Evolutionary conservation across 768 basidiomycete species (phyloP).

Genomic region (Panaeolus papilionaceus): DNA sequence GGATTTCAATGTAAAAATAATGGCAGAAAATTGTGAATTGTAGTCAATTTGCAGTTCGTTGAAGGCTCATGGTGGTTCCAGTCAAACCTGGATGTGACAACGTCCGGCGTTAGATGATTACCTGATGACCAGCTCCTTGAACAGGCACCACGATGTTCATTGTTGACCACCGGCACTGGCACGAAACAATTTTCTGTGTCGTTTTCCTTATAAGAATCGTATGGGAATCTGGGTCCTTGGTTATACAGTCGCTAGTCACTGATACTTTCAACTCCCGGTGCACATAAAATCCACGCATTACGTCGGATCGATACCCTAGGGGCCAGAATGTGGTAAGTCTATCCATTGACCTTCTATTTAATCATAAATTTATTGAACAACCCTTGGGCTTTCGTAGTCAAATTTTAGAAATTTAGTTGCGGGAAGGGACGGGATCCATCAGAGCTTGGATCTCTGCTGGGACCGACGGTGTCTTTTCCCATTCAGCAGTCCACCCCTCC

Average conservation of each 20-base stretch:
- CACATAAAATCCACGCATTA: too few relatives aligned
- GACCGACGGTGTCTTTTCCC: slow-evolving; percentile 51
- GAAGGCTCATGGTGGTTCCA: neutral
- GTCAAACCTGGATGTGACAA: neutral
- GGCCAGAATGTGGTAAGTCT: too few relatives aligned
- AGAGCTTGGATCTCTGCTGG: slow-evolving; percentile 41
- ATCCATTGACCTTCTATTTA: too few relatives aligned
- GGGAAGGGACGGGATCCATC: slow-evolving; percentile 1
- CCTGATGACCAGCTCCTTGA: neutral
- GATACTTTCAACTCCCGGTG: too few relatives aligned
- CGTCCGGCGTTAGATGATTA: neutral
- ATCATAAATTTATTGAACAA: too few relatives aligned
- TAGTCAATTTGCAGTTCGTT: neutral
- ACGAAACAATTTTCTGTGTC: too few relatives aligned
- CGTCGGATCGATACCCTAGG: too few relatives aligned
- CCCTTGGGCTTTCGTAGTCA: too few relatives aligned
- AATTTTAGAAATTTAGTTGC: neutral
- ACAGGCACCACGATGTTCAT: neutral
- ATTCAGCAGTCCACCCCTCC: slow-evolving; percentile 54
- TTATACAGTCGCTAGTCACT: too few relatives aligned
- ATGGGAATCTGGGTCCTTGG: too few relatives aligned
- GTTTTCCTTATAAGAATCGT: too few relatives aligned
- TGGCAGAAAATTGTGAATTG: neutral
- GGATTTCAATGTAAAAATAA: neutral
- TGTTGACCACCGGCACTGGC: too few relatives aligned